These are phyloP conservation scores for Cladosporium sp. DNA, from an alignment of 2,329 filamentous ascomycete genomes.

Conservation along the genomic window DNA sequence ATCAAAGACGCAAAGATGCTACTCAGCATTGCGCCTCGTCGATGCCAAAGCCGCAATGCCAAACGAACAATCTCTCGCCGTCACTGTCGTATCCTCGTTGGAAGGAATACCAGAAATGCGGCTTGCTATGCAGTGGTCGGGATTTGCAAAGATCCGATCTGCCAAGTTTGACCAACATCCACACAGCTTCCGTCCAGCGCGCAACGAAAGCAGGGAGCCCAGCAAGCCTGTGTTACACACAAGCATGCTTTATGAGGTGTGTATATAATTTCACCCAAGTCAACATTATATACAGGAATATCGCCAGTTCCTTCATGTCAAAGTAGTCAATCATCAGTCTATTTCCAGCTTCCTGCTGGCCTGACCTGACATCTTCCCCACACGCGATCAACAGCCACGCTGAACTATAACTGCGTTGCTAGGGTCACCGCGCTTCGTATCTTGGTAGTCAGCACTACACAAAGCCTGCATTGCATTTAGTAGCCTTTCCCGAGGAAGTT, in stretches of 20 bases:
- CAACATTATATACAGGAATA: background rate
- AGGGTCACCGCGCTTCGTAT: conserved; percentile 4
- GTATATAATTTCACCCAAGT: background rate
- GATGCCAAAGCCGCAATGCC: background rate
- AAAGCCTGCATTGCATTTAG: conserved; percentile 9
- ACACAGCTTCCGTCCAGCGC: background rate
- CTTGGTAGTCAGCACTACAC: conserved; percentile 9
- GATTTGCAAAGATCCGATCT: background rate
- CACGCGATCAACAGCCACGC: background rate
- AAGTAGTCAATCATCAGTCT: background rate
- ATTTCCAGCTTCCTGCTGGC: background rate
- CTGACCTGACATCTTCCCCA: background rate
- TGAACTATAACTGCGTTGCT: background rate
- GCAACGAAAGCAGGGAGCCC: background rate
- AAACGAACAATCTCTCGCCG: background rate
- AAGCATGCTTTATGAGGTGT: background rate
- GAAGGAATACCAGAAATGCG: background rate
- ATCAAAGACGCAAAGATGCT: background rate
- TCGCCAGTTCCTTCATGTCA: background rate
- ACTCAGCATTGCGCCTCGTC: background rate
- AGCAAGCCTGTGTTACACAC: background rate
- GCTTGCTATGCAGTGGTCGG: background rate
- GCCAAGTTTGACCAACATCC: background rate
- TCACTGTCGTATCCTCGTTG: background rate
- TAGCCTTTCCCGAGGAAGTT: background rate